Evolutionary conservation across 768 basidiomycete species (phyloP).

Genomic region (Strobilomyces dryophilus): DNA sequence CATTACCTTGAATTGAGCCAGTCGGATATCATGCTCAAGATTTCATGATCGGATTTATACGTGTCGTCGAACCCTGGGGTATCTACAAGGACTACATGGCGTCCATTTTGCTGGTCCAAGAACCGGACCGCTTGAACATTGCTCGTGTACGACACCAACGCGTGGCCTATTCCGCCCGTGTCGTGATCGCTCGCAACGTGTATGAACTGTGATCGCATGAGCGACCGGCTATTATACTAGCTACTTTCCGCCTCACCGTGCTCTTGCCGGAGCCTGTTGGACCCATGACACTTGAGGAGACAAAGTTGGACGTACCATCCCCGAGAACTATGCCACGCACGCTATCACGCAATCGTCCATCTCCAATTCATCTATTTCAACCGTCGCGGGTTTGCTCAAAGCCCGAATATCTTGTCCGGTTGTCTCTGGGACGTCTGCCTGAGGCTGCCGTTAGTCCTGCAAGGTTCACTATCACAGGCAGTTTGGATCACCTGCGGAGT

Average conservation of each 20-base stretch:
- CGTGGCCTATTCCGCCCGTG: slow-evolving; percentile 4
- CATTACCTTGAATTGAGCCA: slow-evolving; percentile 15
- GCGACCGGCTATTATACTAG: neutral
- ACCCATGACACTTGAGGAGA: slow-evolving; percentile 13
- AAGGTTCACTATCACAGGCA: too few species aligned
- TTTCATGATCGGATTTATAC: slow-evolving; percentile 8
- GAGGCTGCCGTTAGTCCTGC: too few species aligned
- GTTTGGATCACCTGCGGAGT: too few species aligned
- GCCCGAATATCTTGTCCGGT: too few species aligned
- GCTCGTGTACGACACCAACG: slow-evolving; percentile 9
- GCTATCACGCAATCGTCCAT: slow-evolving; percentile 9
- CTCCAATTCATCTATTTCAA: neutral
- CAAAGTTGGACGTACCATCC: neutral
- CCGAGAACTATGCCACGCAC: slow-evolving; percentile 1
- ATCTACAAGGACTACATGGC: slow-evolving; percentile 19
- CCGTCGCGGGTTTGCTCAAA: too few species aligned
- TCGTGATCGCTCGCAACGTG: neutral
- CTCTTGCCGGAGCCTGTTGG: slow-evolving; percentile 18
- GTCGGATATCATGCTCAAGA: slow-evolving; percentile 10
- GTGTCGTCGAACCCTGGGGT: slow-evolving; percentile 25
- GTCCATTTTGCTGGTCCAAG: neutral
- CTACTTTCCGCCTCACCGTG: slow-evolving; percentile 3
- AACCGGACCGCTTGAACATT: slow-evolving; percentile 6
- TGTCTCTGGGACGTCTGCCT: too few species aligned
- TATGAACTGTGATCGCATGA: slow-evolving; percentile 11